phyloP scores from a whole-genome alignment of 1,284 basidiomycete species.

The Porogramme epimiltina region DNA sequence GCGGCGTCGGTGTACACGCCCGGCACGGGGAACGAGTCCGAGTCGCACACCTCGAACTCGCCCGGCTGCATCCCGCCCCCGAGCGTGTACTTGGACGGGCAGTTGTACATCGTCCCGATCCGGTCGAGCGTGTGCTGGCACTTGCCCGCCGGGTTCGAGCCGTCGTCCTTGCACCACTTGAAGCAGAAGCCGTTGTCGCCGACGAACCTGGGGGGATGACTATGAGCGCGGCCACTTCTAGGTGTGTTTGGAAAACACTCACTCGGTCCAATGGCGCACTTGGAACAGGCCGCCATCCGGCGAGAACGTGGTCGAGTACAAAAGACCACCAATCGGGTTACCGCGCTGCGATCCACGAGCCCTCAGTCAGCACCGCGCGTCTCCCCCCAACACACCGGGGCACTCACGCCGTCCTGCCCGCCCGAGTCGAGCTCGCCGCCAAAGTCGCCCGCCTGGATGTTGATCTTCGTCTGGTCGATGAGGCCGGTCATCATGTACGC shows the following conservation, averaged over 20 bases:
- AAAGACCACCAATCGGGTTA: constrained; percentile 54
- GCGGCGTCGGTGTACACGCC: constrained; percentile 49
- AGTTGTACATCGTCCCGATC: constrained; percentile 52
- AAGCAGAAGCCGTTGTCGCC: constrained; percentile 49
- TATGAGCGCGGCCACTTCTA: not conserved
- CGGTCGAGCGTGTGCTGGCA: constrained; percentile 53
- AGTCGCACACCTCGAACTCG: constrained; percentile 48
- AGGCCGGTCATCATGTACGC: constrained; percentile 46
- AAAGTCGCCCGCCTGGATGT: constrained; percentile 53
- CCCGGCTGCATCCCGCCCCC: constrained; percentile 36
- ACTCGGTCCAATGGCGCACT: constrained; percentile 48
- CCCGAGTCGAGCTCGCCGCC: constrained; percentile 73
- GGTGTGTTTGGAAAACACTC: constrained; percentile 19
- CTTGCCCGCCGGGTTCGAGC: constrained; percentile 38
- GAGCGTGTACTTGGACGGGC: constrained; percentile 31
- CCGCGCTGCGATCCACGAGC: constrained; percentile 36
- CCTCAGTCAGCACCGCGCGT: too few relatives aligned
- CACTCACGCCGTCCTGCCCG: constrained; percentile 38
- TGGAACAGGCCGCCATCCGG: constrained; percentile 37
- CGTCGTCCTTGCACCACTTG: constrained; percentile 51
- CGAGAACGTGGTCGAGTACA: constrained; percentile 50
- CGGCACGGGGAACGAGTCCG: constrained; percentile 62
- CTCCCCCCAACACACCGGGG: too few relatives aligned
- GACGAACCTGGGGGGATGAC: constrained; percentile 40
- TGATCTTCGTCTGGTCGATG: constrained; percentile 61